Evolutionary conservation across 306 rosid species (phyloP).

Genomic region (Styphnolobium japonicum): DNA sequence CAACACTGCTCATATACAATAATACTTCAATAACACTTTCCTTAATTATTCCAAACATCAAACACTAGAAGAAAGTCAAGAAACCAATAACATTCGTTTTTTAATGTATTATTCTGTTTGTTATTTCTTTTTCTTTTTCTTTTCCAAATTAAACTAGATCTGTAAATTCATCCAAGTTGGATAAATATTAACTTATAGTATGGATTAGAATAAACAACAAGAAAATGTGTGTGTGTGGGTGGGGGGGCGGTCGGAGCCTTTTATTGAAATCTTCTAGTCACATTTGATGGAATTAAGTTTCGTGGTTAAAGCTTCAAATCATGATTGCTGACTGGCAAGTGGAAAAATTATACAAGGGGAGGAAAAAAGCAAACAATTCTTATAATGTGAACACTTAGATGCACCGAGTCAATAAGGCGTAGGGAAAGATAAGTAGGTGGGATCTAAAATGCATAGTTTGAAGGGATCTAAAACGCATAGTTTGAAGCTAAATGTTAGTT

Average conservation of each 20-base stretch:
- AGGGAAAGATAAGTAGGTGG: slow-evolving; percentile 18
- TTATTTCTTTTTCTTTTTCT: not conserved
- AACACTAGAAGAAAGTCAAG: too few species aligned
- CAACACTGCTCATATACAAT: too few species aligned
- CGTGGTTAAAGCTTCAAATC: slow-evolving; percentile 5
- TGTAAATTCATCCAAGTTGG: not conserved
- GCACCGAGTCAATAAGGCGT: slow-evolving; percentile 8
- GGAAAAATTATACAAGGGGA: not conserved
- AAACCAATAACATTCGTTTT: too few species aligned
- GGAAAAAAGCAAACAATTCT: not conserved
- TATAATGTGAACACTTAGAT: not conserved
- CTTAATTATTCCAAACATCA: too few species aligned
- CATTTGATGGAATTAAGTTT: not conserved
- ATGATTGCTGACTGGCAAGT: not conserved
- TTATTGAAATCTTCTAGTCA: not conserved
- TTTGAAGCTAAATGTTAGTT: slow-evolving; percentile 1
- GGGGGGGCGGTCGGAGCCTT: not conserved
- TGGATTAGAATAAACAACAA: not conserved
- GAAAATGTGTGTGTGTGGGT: not conserved
- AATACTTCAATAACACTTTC: too few species aligned
- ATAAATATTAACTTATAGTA: not conserved
- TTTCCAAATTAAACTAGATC: too few species aligned
- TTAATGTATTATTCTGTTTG: not conserved
- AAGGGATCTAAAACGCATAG: slow-evolving; percentile 27
- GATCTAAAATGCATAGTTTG: slow-evolving; percentile 27